Evolutionary conservation across 2,329 filamentous ascomycete genomes (phyloP).

Genomic region (Blastomyces gilchristii): DNA sequence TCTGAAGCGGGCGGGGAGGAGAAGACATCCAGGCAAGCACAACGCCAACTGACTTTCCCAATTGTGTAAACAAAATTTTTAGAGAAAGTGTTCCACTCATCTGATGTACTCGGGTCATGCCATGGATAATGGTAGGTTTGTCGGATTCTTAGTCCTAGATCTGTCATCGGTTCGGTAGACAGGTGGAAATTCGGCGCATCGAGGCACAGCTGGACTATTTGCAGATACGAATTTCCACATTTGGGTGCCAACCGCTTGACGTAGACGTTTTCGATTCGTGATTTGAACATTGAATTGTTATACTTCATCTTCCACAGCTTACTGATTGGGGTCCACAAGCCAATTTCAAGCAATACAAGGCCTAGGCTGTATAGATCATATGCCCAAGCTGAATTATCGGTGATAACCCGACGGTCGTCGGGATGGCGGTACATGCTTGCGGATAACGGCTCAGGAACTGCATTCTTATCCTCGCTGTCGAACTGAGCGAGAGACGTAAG

Average conservation of each 20-base stretch:
- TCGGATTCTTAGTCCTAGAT: conserved; percentile 32
- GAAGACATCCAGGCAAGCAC: conserved; percentile 34
- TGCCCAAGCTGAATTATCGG: conserved; percentile 33
- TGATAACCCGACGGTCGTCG: conserved; percentile 33
- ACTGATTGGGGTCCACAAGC: conserved; percentile 52
- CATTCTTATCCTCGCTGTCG: conserved; percentile 39
- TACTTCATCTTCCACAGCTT: conserved; percentile 57
- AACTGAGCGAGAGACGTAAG: conserved; percentile 52
- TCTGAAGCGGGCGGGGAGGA: conserved; percentile 32
- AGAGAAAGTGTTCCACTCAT: conserved; percentile 34
- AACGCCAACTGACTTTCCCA: conserved; percentile 34
- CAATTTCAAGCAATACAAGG: conserved; percentile 52
- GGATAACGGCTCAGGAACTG: conserved; percentile 34
- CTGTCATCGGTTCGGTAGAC: conserved; percentile 34
- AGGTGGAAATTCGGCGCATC: conserved; percentile 45
- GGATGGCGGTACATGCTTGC: conserved; percentile 54
- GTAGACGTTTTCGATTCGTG: conserved; percentile 53
- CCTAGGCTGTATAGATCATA: conserved; percentile 54
- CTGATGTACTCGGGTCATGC: conserved; percentile 32
- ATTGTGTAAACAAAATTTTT: conserved; percentile 38
- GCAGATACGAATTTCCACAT: conserved; percentile 54
- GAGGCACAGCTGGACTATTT: conserved; percentile 52
- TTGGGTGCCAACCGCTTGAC: conserved; percentile 52
- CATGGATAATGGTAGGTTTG: conserved; percentile 35
- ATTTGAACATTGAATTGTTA: conserved; percentile 51